These are phyloP conservation scores for Deakozyma indianensis DNA, from an alignment of 805 yeast genomes.

Conservation along the genomic window DNA sequence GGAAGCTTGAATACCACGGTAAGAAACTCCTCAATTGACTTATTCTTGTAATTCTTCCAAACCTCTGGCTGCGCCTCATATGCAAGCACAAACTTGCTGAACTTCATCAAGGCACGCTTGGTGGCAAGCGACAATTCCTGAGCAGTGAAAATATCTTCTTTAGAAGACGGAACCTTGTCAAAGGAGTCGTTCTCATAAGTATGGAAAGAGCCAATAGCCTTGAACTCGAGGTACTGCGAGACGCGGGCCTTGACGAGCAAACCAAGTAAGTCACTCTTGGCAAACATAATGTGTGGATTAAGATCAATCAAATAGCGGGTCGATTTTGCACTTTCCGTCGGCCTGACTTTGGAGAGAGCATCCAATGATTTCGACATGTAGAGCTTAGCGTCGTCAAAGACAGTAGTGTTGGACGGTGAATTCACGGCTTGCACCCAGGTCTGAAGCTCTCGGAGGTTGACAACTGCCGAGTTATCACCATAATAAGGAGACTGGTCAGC, in stretches of 20 bases:
- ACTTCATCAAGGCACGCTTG: constrained; percentile 79
- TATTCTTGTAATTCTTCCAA: constrained; percentile 41
- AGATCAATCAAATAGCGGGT: constrained; percentile 64
- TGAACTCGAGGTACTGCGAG: constrained; percentile 83
- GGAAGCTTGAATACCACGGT: constrained; percentile 54
- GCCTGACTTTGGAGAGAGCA: background rate
- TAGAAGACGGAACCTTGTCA: constrained; percentile 72
- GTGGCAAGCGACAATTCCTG: constrained; percentile 60
- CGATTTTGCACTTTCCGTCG: constrained; percentile 36
- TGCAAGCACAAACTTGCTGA: constrained; percentile 70
- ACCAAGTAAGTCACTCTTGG: constrained; percentile 74
- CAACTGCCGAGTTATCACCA: constrained; percentile 78
- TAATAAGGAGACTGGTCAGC: constrained; percentile 74
- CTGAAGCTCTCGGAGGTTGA: constrained; percentile 74
- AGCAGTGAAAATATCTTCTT: constrained; percentile 88
- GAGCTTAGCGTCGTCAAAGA: constrained; percentile 56
- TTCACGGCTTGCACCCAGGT: constrained; percentile 72
- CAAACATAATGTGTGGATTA: constrained; percentile 76
- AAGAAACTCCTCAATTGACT: constrained; percentile 47
- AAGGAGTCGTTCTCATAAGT: constrained; percentile 88
- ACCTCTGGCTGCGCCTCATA: constrained; percentile 47
- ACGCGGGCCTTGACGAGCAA: constrained; percentile 74
- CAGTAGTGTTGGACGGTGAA: constrained; percentile 12
- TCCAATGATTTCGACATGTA: constrained; percentile 57
- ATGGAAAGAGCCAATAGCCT: constrained; percentile 76